A percentile compares a stretch with the other conserved stretches of the same genome.
These are phyloP conservation scores for cucumber (Cucumis sativus) DNA, from an alignment of 306 rosid genomes.

Conservation along the genomic window DNA sequence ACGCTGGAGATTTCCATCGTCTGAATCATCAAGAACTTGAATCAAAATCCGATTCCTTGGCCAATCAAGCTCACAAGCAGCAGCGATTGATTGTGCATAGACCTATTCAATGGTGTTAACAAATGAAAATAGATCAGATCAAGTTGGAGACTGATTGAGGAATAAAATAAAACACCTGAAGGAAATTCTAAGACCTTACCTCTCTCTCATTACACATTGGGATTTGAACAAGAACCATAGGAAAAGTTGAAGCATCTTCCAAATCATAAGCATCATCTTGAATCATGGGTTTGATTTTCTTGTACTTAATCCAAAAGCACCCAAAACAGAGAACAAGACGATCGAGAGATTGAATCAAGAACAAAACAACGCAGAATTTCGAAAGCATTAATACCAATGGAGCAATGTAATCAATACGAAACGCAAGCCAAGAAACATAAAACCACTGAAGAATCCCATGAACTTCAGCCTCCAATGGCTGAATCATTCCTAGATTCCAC, in stretches of 20 bases:
- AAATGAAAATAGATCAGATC: neutral
- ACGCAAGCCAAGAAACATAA: constrained; percentile 64
- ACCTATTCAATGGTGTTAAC: constrained; percentile 30
- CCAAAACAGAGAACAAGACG: constrained; percentile 83
- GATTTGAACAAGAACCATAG: constrained; percentile 92
- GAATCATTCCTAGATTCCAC: constrained; percentile 68
- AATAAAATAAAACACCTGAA: constrained; percentile 2
- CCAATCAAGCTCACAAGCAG: constrained; percentile 91
- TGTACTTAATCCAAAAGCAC: constrained; percentile 89
- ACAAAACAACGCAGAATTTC: constrained; percentile 64
- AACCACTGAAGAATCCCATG: constrained; percentile 53
- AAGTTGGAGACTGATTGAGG: neutral
- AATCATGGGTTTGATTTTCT: constrained; percentile 59
- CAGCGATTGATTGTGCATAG: constrained; percentile 77
- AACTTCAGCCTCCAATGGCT: constrained; percentile 84
- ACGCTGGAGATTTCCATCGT: constrained; percentile 53
- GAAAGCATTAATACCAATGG: constrained; percentile 58
- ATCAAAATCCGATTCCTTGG: constrained; percentile 70
- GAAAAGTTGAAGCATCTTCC: constrained; percentile 58
- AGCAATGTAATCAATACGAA: constrained; percentile 74
- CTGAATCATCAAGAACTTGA: constrained; percentile 91
- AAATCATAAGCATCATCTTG: constrained; percentile 40
- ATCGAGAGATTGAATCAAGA: constrained; percentile 85
- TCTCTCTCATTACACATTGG: constrained; percentile 99
- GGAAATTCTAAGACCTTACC: constrained; percentile 32